These are phyloP conservation scores for Candida jianshihensis DNA, from an alignment of 805 yeast species.

Conservation along the genomic window DNA sequence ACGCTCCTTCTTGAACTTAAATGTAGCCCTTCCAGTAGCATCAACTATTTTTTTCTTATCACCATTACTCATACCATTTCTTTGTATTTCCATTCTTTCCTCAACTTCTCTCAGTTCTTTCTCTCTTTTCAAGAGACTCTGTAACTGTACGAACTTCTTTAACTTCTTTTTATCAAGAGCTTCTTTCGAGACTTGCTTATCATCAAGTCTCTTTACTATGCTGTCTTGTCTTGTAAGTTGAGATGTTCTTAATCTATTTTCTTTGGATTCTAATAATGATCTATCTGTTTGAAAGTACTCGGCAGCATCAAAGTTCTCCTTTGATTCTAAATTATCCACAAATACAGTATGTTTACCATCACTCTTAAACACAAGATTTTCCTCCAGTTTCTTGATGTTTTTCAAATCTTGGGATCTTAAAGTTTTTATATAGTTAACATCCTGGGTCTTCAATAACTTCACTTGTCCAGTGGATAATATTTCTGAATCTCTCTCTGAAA, in stretches of 20 bases:
- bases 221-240: slow-evolving; percentile 45
- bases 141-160: slow-evolving; percentile 51
- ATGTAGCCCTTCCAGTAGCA: slow-evolving; percentile 59
- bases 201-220: slow-evolving; percentile 21
- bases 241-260: slow-evolving; percentile 59
- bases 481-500: slow-evolving; percentile 60
- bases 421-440: slow-evolving; percentile 76
- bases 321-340: slow-evolving; percentile 56
- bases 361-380: slow-evolving; percentile 43
- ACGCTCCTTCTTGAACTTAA: slow-evolving; percentile 81
- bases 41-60: slow-evolving; percentile 69
- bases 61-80: slow-evolving; percentile 88
- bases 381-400: slow-evolving; percentile 47
- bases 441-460: slow-evolving; percentile 83
- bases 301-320: slow-evolving; percentile 55
- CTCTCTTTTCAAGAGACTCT: slow-evolving; percentile 64
- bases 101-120: slow-evolving; percentile 62
- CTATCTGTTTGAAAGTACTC: slow-evolving; percentile 65
- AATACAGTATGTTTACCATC: slow-evolving; percentile 79
- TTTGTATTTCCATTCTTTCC: slow-evolving; percentile 65
- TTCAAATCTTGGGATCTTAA: slow-evolving; percentile 61
- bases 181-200: slow-evolving; percentile 28
- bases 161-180: slow-evolving; percentile 47
- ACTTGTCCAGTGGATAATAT: slow-evolving; percentile 66
- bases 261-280: slow-evolving; percentile 52